phyloP scores from a whole-genome alignment of 2,329 filamentous ascomycete species.

The Epichloe festucae region DNA sequence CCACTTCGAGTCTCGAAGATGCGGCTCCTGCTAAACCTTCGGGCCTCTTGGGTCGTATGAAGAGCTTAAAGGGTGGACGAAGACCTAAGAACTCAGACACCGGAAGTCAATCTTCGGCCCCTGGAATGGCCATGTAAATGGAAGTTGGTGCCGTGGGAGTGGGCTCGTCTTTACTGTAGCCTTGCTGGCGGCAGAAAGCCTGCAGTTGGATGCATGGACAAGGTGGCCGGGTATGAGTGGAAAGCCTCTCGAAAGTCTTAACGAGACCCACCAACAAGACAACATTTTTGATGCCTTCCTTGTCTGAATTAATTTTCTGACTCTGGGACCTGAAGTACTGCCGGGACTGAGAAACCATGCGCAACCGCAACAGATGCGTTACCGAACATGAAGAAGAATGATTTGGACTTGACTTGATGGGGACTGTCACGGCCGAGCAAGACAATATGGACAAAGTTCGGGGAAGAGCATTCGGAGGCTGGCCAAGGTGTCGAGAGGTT shows the following conservation, averaged over 20 bases:
- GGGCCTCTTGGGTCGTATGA: slow-evolving; percentile 66
- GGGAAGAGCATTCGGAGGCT: neutral
- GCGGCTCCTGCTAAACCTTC: slow-evolving; percentile 33
- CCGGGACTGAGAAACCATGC: neutral
- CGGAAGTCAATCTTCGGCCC: slow-evolving; percentile 6
- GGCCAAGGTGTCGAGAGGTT: neutral
- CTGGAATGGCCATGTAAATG: slow-evolving; percentile 27
- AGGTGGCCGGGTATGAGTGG: neutral
- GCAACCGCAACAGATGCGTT: neutral
- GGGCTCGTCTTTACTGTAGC: neutral
- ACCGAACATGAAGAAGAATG: neutral
- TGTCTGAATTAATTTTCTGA: too few relatives aligned
- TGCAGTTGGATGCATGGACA: neutral
- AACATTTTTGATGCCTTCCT: neutral
- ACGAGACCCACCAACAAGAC: too few relatives aligned
- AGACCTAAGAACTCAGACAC: slow-evolving; percentile 20
- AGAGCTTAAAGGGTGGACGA: slow-evolving; percentile 64
- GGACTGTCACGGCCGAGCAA: neutral
- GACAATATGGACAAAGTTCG: too few relatives aligned
- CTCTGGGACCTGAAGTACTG: neutral
- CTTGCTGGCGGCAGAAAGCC: neutral
- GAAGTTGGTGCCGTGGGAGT: slow-evolving; percentile 11
- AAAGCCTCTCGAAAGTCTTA: neutral
- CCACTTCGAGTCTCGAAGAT: slow-evolving; percentile 24
- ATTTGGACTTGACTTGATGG: neutral